Conservation (phyloP, 768 basidiomycete species). For the Auricularia cornea region DNA sequence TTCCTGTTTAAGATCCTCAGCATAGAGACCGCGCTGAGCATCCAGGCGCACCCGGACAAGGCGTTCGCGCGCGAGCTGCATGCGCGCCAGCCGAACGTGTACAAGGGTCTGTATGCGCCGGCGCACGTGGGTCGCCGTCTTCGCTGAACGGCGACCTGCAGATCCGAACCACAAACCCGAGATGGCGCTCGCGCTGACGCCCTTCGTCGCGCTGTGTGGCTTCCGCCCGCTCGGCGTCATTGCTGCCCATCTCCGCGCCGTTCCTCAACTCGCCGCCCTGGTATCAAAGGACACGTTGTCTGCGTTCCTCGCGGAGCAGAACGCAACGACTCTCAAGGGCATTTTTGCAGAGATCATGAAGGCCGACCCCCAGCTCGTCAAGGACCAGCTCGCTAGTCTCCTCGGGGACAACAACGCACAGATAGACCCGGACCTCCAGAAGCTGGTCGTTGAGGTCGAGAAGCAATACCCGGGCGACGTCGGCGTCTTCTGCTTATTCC, state of each 20-base stretch:
- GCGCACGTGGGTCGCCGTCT: not conserved
- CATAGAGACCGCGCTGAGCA: constrained; percentile 81
- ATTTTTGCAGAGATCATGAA: constrained; percentile 84
- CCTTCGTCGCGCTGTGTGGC: constrained; percentile 85
- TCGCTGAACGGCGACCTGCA: constrained; percentile 14
- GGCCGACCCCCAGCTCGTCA: constrained; percentile 46
- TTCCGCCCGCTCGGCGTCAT: constrained; percentile 78
- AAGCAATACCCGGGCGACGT: constrained; percentile 85
- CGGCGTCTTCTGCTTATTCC: constrained; percentile 84
- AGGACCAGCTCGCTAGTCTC: constrained; percentile 46
- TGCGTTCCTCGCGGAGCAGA: constrained; percentile 46
- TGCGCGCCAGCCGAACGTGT: constrained; percentile 64
- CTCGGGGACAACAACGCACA: constrained; percentile 53
- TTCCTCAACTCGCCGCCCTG: constrained; percentile 70
- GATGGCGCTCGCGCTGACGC: constrained; percentile 94
- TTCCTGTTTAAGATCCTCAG: constrained; percentile 91
- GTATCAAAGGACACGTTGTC: constrained; percentile 50
- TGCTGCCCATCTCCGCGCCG: constrained; percentile 50
- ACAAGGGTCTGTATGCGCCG: constrained; percentile 63
- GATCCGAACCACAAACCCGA: constrained; percentile 98
- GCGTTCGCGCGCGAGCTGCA: constrained; percentile 63
- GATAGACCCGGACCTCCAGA: constrained; percentile 35
- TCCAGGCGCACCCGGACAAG: constrained; percentile 91
- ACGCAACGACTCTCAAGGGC: constrained; percentile 50
- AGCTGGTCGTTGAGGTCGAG: constrained; percentile 49